phyloP scores from a whole-genome alignment of 495 filamentous ascomycete genomes.

The Aspergillus indologenus region DNA sequence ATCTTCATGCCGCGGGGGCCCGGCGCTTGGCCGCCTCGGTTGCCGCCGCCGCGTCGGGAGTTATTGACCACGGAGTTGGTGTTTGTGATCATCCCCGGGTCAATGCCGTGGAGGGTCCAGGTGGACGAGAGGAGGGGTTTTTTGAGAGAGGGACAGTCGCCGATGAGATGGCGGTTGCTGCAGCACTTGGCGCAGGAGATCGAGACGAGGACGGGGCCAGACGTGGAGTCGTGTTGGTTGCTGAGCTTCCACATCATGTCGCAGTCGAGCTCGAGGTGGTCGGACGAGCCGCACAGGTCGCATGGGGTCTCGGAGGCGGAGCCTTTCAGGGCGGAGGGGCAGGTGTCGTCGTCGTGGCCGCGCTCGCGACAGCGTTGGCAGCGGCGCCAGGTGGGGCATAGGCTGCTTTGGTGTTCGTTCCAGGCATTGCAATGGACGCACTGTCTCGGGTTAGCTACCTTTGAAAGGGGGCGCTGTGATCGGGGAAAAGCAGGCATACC shows the following conservation, averaged over 20 bases:
- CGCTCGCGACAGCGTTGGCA: constrained; percentile 47
- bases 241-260: constrained; percentile 41
- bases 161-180: constrained; percentile 44
- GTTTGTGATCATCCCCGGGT: constrained; percentile 36
- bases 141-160: constrained; percentile 41
- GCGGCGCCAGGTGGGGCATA: constrained; percentile 41
- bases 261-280: constrained; percentile 45
- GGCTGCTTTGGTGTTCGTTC: constrained; percentile 35
- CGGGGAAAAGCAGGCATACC: constrained; percentile 24
- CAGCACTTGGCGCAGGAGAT: constrained; percentile 50
- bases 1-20: constrained; percentile 25
- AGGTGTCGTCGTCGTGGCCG: constrained; percentile 39
- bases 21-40: constrained; percentile 10
- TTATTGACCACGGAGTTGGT: constrained; percentile 28
- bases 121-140: constrained; percentile 26
- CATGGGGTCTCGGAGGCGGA: constrained; percentile 41
- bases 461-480: background rate
- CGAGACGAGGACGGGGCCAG: constrained; percentile 32
- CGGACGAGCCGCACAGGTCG: constrained; percentile 41
- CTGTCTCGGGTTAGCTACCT: constrained; percentile 19
- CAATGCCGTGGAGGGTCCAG: constrained; percentile 36
- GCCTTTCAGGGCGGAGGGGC: constrained; percentile 38
- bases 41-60: constrained; percentile 9
- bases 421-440: constrained; percentile 42
- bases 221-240: constrained; percentile 16